Percentiles rank a stretch among this genome's conserved stretches.
Conservation (phyloP, 2,329 filamentous ascomycete genomes). For the Aphanocladium album region DNA sequence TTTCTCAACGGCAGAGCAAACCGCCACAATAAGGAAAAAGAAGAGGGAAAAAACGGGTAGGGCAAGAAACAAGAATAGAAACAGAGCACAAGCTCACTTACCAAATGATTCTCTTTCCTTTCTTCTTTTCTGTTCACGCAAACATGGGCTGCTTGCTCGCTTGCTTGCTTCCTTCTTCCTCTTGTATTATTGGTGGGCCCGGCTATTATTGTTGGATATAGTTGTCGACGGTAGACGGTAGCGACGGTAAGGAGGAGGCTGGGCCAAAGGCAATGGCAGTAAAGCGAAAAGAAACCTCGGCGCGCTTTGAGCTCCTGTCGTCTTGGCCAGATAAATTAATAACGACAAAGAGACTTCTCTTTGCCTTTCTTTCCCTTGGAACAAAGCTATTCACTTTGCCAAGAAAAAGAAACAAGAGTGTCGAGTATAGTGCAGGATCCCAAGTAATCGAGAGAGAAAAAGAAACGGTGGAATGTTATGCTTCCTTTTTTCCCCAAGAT, state of each 20-base stretch:
- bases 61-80: background rate
- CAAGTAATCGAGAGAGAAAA: background rate
- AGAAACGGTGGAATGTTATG: background rate
- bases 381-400: background rate
- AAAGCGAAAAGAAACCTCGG: background rate
- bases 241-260: too few species aligned
- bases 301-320: background rate
- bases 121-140: background rate
- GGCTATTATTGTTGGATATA: background rate
- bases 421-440: slow-evolving; percentile 6
- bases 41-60: background rate
- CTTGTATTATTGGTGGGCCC: background rate
- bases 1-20: background rate
- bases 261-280: background rate
- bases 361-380: background rate
- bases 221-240: too few species aligned
- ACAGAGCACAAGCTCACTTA: background rate
- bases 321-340: background rate
- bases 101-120: background rate
- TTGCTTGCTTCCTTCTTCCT: too few species aligned
- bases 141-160: too few species aligned
- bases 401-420: slow-evolving; percentile 2
- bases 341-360: background rate
- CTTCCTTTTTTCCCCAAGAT: slow-evolving; percentile 1
- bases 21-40: background rate